Percentiles rank a stretch among this genome's conserved stretches.
These are phyloP conservation scores for Camelina sativa DNA, from an alignment of 345 rosid species.

Conservation along the genomic window DNA sequence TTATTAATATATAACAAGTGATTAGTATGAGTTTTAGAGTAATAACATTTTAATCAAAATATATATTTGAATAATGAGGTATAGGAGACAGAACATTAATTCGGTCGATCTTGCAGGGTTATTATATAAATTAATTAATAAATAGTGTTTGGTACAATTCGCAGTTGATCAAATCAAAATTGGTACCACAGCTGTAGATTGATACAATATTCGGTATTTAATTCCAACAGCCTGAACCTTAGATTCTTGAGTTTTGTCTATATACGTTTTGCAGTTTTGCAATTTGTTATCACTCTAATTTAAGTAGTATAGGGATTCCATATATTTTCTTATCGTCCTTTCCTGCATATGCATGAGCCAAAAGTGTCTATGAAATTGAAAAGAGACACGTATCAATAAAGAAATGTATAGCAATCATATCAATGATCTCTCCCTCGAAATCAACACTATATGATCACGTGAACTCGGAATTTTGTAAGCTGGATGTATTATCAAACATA, in stretches of 20 bases:
- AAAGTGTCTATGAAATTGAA: conserved; percentile 22
- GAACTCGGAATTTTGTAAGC: conserved; percentile 19
- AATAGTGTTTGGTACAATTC: conserved; percentile 20
- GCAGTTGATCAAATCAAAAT: conserved; percentile 22
- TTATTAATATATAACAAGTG: neutral
- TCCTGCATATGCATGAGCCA: conserved; percentile 27
- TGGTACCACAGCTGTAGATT: conserved; percentile 29
- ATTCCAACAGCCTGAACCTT: conserved; percentile 28
- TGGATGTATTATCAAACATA: conserved; percentile 8
- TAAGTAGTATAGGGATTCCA: conserved; percentile 10
- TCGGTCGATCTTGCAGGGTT: conserved; percentile 20
- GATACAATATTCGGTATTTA: too few species aligned
- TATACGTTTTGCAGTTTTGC: conserved; percentile 31
- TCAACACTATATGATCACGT: conserved; percentile 38
- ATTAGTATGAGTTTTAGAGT: neutral
- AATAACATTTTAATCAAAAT: neutral
- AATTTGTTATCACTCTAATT: conserved; percentile 22
- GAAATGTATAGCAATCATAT: neutral
- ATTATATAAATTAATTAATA: neutral
- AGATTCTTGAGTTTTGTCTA: conserved; percentile 37
- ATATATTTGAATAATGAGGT: neutral
- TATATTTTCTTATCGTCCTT: conserved; percentile 30
- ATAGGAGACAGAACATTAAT: neutral
- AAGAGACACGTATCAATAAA: conserved; percentile 29
- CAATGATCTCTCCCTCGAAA: conserved; percentile 20